phyloP scores from a whole-genome alignment of 1,139 yeast genomes.

The Lodderomyces pseudojiufengensis region DNA sequence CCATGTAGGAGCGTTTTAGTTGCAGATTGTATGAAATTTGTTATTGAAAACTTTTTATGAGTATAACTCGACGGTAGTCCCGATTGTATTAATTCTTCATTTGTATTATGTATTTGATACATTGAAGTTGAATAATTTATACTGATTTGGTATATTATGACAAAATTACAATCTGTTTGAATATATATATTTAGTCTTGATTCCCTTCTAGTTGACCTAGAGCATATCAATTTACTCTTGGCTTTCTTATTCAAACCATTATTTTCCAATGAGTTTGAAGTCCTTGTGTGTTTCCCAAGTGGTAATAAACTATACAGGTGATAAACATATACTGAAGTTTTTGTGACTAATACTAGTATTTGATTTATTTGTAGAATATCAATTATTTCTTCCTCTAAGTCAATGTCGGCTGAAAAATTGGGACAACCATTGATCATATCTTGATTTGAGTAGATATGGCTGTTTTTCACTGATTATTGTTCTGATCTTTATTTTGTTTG shows the following conservation, averaged over 20 bases:
- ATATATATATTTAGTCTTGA: constrained; percentile 31
- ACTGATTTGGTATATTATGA: constrained; percentile 34
- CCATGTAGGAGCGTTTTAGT: constrained; percentile 33
- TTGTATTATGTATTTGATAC: constrained; percentile 28
- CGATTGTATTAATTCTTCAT: constrained; percentile 30
- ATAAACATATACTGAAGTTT: constrained; percentile 24
- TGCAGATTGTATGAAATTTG: constrained; percentile 33
- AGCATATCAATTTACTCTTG: constrained; percentile 27
- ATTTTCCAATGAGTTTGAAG: constrained; percentile 26
- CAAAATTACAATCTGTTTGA: constrained; percentile 28
- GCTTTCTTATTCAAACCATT: constrained; percentile 31
- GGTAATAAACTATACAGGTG: constrained; percentile 35
- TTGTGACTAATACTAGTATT: constrained; percentile 31
- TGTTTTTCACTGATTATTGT: not conserved
- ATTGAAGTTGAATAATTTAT: constrained; percentile 30
- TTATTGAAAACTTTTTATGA: constrained; percentile 25
- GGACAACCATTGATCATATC: constrained; percentile 29
- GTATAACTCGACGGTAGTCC: constrained; percentile 31
- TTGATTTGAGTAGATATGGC: not conserved
- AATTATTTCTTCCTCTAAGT: constrained; percentile 21
- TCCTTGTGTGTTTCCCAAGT: constrained; percentile 29
- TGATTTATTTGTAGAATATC: constrained; percentile 29
- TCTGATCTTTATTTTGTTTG: not conserved
- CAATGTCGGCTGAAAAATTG: constrained; percentile 27
- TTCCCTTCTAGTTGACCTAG: constrained; percentile 26